These are phyloP conservation scores for Penicillium brasilianum DNA, from an alignment of 2,329 filamentous ascomycete genomes.

Conservation along the genomic window DNA sequence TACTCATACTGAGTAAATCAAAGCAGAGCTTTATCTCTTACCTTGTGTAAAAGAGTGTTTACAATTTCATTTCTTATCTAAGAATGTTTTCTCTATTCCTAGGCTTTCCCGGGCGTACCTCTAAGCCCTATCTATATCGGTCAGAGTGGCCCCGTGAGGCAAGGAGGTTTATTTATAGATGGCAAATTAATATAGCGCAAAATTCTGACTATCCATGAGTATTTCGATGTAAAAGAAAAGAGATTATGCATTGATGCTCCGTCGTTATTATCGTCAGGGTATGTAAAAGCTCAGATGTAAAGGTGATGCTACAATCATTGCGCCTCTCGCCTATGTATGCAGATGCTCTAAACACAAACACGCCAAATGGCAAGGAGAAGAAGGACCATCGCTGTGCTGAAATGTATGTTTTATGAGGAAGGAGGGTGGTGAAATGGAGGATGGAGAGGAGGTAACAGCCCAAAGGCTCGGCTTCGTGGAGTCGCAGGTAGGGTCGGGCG, in stretches of 20 bases:
- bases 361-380: neutral
- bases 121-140: too few relatives aligned
- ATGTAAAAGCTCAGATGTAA: too few relatives aligned
- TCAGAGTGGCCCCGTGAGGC: too few relatives aligned
- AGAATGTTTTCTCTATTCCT: too few relatives aligned
- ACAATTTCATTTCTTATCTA: too few relatives aligned
- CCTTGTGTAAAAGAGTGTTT: too few relatives aligned
- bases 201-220: neutral
- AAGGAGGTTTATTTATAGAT: neutral
- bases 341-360: neutral
- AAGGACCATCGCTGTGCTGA: neutral
- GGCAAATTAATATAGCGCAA: neutral
- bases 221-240: neutral
- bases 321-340: conserved; percentile 3
- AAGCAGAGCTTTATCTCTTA: neutral
- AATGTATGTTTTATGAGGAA: neutral
- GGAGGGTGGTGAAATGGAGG: neutral
- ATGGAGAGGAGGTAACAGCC: neutral
- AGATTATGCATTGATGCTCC: neutral
- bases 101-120: too few relatives aligned
- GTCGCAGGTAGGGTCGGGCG: too few relatives aligned
- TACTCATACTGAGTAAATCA: neutral
- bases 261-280: neutral
- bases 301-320: neutral
- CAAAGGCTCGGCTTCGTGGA: neutral